Conservation (phyloP, 805 yeast genomes). For the Ogataea ramenticola region DNA sequence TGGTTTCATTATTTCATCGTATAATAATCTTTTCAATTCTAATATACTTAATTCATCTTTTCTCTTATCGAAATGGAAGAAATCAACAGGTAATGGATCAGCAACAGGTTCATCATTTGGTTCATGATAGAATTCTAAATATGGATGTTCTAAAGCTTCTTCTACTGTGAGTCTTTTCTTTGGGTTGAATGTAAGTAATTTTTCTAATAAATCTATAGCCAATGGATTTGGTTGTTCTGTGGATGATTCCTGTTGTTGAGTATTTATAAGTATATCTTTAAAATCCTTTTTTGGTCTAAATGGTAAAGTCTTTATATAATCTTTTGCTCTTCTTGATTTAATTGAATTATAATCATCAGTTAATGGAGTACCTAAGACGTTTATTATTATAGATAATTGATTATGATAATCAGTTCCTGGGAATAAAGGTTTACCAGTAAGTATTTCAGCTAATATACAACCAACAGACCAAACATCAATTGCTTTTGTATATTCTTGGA, state of each 20-base stretch:
- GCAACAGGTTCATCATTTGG: slow-evolving; percentile 90
- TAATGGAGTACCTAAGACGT: slow-evolving; percentile 81
- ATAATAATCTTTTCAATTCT: slow-evolving; percentile 72
- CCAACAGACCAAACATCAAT: slow-evolving; percentile 98
- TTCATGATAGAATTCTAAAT: slow-evolving; percentile 82
- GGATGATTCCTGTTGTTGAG: no score
- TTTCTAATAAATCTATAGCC: slow-evolving; percentile 62
- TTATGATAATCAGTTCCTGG: slow-evolving; percentile 94
- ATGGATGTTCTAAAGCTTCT: slow-evolving; percentile 82
- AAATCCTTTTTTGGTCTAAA: slow-evolving; percentile 57
- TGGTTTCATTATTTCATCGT: slow-evolving; percentile 70
- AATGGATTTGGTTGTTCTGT: slow-evolving; percentile 46
- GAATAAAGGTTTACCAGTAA: slow-evolving; percentile 79
- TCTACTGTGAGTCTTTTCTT: slow-evolving; percentile 73
- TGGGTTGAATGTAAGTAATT: slow-evolving; percentile 79
- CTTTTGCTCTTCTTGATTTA: slow-evolving; percentile 78
- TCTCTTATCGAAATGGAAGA: slow-evolving; percentile 80
- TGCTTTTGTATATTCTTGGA: slow-evolving; percentile 88
- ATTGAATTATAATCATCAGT: slow-evolving; percentile 70
- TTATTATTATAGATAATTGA: slow-evolving; percentile 79
- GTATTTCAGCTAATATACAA: slow-evolving; percentile 87
- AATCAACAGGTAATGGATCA: slow-evolving; percentile 74
- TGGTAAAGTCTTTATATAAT: slow-evolving; percentile 78
- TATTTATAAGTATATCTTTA: slow-evolving; percentile 28
- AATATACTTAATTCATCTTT: slow-evolving; percentile 72